Base-by-base conservation (phyloP, 1,284 basidiomycete genomes). In the Blastosporella zonata region DNA sequence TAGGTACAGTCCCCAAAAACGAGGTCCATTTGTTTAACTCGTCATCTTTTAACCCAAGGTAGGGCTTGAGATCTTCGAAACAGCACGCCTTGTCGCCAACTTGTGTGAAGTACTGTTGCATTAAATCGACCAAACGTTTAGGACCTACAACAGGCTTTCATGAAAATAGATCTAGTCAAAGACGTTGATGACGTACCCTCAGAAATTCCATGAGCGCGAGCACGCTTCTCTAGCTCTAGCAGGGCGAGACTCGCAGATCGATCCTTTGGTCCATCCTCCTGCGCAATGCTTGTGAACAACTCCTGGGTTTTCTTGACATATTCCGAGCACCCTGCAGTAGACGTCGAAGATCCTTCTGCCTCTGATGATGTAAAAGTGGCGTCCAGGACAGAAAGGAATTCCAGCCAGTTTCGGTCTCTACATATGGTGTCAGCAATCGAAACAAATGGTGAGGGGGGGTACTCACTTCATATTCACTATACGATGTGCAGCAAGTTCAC, bases 321-420 rank as follows among this genome's bases (percentile, higher is more conserved):
- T 29, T 74, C 70, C 7, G 64, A 53, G 41, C 69, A 63, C 18
- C 71, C 61, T 39, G 60, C 63, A 56, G 62, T 63, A 17, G 57
- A 46, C 9, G 51, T 42, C 13, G 55, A 48, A 12, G 53, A 37
- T 50, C 56, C 58, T 27, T 55, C 51, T 4, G 65, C 58, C 25
- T 54, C 50, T 4, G 65, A 57, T n/a, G 67, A 61, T 1, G 61
- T 56, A n/a, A 75, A 84, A 2, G 82, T 75, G 0, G 78, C 81
- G 51, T 90, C 82, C 2, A 92, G 65, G 12, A 90, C 67, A 3
- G 87, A 78, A 37, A 86, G 63, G 61, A 93, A 90, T 59, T 92
- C 89, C 10, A 90, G 72, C 89, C 90, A 93, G 58, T 93, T 93
- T 37, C 86, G 83, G 60, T 92, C 87, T 41, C 88, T 91, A 50